A percentile compares a stretch with the other conserved stretches of the same genome.
phyloP scores from a whole-genome alignment of 164 flowering plant species.

The Cinnamomum chago region DNA sequence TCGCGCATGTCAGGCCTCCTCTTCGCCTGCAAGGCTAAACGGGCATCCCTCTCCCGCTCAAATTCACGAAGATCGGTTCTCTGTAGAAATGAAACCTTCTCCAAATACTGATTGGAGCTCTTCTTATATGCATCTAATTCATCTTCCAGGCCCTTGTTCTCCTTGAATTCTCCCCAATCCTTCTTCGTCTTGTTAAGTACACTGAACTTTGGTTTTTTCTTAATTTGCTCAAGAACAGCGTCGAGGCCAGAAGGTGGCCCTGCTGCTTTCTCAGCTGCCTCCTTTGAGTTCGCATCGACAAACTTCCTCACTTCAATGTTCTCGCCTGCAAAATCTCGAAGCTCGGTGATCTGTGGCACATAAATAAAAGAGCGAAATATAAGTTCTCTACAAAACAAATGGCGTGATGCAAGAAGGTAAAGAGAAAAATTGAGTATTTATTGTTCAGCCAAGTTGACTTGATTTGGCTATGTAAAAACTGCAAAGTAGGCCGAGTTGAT shows the following conservation, averaged over 20 bases:
- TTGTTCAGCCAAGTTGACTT: too few relatives aligned
- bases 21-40: conserved; percentile 70
- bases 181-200: conserved; percentile 94
- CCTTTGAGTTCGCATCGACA: conserved; percentile 72
- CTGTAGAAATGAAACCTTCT: conserved; percentile 73
- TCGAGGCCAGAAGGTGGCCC: conserved; percentile 74
- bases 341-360: conserved; percentile 59
- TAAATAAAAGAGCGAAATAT: neutral
- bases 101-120: conserved; percentile 90
- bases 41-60: conserved; percentile 90
- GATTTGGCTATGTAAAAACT: too few relatives aligned
- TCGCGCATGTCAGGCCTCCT: conserved; percentile 61
- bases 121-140: conserved; percentile 94
- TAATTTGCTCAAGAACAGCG: conserved; percentile 85
- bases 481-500: too few relatives aligned
- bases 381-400: too few relatives aligned
- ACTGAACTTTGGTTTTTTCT: conserved; percentile 89
- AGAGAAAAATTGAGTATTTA: too few relatives aligned
- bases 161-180: conserved; percentile 98
- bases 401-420: too few relatives aligned
- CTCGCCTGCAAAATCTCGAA: conserved; percentile 91
- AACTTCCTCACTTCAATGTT: conserved; percentile 71
- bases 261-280: conserved; percentile 67
- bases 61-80: conserved; percentile 81
- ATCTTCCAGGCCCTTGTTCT: conserved; percentile 77